Percentiles rank a stretch among this genome's conserved stretches.
These are phyloP conservation scores for Cornus suecica DNA, from an alignment of 148 eudicot species.

Conservation along the genomic window DNA sequence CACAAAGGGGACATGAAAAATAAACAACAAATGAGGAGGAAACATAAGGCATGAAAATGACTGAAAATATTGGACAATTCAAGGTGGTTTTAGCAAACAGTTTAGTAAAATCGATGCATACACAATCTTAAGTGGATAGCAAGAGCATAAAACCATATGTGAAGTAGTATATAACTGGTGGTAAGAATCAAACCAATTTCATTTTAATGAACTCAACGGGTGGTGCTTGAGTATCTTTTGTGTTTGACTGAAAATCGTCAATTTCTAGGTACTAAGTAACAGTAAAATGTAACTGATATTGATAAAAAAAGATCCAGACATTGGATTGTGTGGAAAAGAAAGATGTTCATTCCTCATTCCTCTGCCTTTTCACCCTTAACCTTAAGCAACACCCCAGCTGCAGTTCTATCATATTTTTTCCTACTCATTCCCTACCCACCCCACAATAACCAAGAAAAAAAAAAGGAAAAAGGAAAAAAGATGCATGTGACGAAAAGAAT, in stretches of 20 bases:
- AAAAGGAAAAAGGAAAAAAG: too few species aligned
- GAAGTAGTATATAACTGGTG: neutral
- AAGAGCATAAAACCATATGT: neutral
- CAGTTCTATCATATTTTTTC: neutral
- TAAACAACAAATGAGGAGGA: neutral
- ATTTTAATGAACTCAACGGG: neutral
- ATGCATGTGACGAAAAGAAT: too few species aligned
- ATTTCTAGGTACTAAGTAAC: too few species aligned
- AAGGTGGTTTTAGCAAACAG: neutral
- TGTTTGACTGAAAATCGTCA: neutral
- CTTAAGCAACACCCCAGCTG: neutral
- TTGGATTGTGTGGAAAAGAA: neutral
- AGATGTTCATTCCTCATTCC: neutral
- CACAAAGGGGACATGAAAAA: conserved; percentile 2
- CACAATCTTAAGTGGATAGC: neutral
- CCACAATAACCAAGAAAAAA: too few species aligned
- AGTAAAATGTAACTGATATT: neutral
- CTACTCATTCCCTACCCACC: too few species aligned
- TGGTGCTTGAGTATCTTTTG: neutral
- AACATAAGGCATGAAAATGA: neutral
- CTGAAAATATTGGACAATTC: neutral
- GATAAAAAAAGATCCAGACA: neutral
- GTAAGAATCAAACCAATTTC: too few species aligned
- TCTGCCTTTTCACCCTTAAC: neutral
- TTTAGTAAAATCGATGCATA: neutral